Evolutionary conservation across 305 asterid genomes (phyloP).

Genomic region (Caryopteris hybrid): DNA sequence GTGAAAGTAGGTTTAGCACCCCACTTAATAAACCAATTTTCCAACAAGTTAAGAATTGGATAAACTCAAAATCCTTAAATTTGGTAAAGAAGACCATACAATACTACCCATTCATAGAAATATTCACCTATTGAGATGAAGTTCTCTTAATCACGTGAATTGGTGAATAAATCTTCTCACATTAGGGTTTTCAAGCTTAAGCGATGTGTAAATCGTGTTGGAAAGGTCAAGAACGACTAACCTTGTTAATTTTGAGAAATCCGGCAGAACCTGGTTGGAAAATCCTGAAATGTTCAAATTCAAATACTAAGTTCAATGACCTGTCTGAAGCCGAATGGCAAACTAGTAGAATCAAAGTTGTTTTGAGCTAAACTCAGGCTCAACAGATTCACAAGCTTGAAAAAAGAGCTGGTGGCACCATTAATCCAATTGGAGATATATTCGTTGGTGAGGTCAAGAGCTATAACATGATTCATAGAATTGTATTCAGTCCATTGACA

Average conservation of each 20-base stretch:
- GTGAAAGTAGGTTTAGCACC: no score
- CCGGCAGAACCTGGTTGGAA: conserved; percentile 41
- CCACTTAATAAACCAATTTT: no score
- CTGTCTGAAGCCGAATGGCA: conserved; percentile 38
- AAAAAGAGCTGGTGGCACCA: conserved; percentile 27
- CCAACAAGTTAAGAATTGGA: conserved; percentile 22
- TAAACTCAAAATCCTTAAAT: conserved; percentile 50
- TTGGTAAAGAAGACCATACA: conserved; percentile 41
- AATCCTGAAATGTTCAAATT: conserved; percentile 45
- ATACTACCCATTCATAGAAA: conserved; percentile 36
- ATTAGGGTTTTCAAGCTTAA: conserved; percentile 34
- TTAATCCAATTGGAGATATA: conserved; percentile 35
- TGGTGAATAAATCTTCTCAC: conserved; percentile 29
- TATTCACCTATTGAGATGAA: conserved; percentile 44
- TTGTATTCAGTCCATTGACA: conserved; percentile 62
- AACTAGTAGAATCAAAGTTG: conserved; percentile 17
- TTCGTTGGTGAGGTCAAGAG: conserved; percentile 48
- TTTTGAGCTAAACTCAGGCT: conserved; percentile 42
- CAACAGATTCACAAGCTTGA: conserved; percentile 34
- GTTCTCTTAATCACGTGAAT: conserved; percentile 30
- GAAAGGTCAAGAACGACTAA: conserved; percentile 58
- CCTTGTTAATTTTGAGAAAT: conserved; percentile 37
- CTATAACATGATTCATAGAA: conserved; percentile 25
- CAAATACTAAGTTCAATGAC: conserved; percentile 33
- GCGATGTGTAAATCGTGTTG: background rate